Conservation (phyloP, 768 basidiomycete genomes). For the Boletus rubescentipes region DNA sequence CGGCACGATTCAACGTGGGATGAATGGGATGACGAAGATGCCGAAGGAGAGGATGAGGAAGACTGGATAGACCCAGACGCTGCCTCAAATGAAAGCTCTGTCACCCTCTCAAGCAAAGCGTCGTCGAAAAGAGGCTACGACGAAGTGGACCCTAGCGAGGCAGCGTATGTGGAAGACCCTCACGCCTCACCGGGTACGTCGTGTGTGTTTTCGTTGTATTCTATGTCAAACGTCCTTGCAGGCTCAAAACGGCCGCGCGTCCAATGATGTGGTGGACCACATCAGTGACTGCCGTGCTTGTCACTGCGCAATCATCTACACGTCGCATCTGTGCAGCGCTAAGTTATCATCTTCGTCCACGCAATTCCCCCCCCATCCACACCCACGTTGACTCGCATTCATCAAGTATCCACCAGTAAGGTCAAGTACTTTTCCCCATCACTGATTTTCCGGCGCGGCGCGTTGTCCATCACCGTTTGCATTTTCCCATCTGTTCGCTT, state of each 20-base stretch:
- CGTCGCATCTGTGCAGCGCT: constrained; percentile 11
- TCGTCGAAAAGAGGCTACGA: constrained; percentile 52
- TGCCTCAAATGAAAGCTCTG: constrained; percentile 50
- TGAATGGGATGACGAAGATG: constrained; percentile 36
- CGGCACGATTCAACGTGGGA: constrained; percentile 27
- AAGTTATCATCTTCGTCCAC: constrained; percentile 29
- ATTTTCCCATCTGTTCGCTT: neutral
- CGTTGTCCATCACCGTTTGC: neutral
- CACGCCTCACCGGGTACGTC: constrained; percentile 47
- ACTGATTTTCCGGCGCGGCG: neutral
- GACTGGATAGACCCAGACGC: constrained; percentile 49
- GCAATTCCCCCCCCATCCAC: constrained; percentile 7
- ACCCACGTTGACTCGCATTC: constrained; percentile 1
- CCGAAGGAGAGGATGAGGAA: constrained; percentile 46
- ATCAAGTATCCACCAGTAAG: constrained; percentile 20
- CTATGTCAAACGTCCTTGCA: constrained; percentile 16
- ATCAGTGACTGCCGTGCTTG: neutral
- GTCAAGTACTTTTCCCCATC: constrained; percentile 29
- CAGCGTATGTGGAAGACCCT: constrained; percentile 33
- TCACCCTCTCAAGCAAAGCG: constrained; percentile 52
- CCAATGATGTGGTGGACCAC: constrained; percentile 25
- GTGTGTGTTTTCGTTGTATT: neutral
- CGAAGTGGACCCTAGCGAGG: constrained; percentile 47
- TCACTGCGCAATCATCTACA: constrained; percentile 2
- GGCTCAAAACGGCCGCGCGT: constrained; percentile 47